Evolutionary conservation across 2,329 filamentous ascomycete species (phyloP), one percentile per base, ranked within the genome.

Genomic region (Talaromyces sp.): DNA sequence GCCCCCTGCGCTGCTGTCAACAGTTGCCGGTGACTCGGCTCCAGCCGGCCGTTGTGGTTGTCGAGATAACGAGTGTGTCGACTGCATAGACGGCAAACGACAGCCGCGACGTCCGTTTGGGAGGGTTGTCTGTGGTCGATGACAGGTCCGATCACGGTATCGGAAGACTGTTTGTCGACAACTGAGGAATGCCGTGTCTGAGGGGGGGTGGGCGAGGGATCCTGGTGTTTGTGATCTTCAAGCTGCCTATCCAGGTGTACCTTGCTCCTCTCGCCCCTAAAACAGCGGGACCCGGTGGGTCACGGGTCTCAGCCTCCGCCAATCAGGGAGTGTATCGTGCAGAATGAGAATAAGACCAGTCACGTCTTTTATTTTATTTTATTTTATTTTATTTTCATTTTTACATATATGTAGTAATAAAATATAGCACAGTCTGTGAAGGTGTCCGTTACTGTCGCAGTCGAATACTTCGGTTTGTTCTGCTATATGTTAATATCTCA

Each of bases 31-130:
- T 59, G 82, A 81, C 65, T 89, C 87, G 40, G 81, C 83, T 64
- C 81, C 85, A n/a, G 87, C 88, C 68, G 86, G 84, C 67, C 87
- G 83, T 70, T 86, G 85, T 69, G 83, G 77, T 55, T 79, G 78
- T 71, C 85, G 59, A 28, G 64, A 63, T 42, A 63, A 59, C 50
- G 63, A 65, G 55, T 64, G 60, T 36, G 64, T 50, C 28, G 64
- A 65, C 62, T 67, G 66, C 67, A 69, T 67, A 44, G 50, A 53
- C 56, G 56, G 30, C 18, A 27, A 31, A 52, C 44, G 40, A 60
- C 51, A 56, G 59, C 23, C 50, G 31, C 7, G 55, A 63, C 18
- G 40, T 8, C 31, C 31, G 50, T 58, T 51, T 57, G 55, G 47
- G 60, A 42, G 31, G 40, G 28, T 47, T 53, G 50, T 4, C 30